These are phyloP conservation scores for Orbilia quercus DNA, from an alignment of 2,329 filamentous ascomycete genomes.

Conservation along the genomic window DNA sequence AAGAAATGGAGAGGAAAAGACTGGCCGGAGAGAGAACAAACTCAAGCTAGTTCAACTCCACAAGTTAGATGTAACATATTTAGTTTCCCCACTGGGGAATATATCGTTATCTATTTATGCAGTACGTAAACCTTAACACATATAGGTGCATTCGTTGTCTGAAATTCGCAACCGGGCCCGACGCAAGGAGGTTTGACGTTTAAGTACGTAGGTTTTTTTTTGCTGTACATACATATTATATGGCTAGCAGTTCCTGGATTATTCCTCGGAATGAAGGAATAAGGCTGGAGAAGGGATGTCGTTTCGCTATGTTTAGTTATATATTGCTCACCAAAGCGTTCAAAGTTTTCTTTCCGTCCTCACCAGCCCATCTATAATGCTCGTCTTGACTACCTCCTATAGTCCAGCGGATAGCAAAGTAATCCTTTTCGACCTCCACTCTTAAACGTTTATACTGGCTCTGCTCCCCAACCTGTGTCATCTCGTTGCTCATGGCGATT, in stretches of 20 bases:
- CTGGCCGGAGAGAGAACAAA: conserved; percentile 52
- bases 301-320: conserved; percentile 17
- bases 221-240: neutral
- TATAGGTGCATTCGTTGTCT: too few species aligned
- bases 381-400: conserved; percentile 58
- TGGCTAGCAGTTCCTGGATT: neutral
- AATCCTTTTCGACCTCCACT: conserved; percentile 57
- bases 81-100: neutral
- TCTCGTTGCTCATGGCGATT: conserved; percentile 59
- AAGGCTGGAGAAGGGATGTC: neutral
- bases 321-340: conserved; percentile 55
- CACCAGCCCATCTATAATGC: conserved; percentile 57
- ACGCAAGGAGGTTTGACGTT: too few species aligned
- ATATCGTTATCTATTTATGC: too few species aligned
- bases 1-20: conserved; percentile 85
- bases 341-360: conserved; percentile 48
- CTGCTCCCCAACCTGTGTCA: conserved; percentile 57
- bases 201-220: too few species aligned
- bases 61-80: neutral
- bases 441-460: conserved; percentile 58
- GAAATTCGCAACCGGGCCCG: too few species aligned
- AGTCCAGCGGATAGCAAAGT: conserved; percentile 58
- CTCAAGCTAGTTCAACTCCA: conserved; percentile 57
- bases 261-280: neutral
- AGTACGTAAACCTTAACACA: too few species aligned